Conservation (phyloP, 805 yeast species). For the Sugiyamaella valdiviana region DNA sequence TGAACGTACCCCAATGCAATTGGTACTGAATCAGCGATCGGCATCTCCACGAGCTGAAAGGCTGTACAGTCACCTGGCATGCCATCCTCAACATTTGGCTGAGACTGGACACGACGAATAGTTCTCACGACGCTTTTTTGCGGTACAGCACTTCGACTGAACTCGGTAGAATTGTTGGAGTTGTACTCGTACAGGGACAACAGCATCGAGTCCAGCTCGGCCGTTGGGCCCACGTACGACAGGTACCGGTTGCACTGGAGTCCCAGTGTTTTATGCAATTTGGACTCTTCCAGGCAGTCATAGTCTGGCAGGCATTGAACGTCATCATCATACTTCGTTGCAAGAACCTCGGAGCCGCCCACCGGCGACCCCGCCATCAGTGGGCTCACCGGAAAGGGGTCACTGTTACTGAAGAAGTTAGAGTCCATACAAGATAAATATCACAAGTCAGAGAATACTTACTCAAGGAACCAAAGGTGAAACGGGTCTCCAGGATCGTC, state of each 20-base stretch:
- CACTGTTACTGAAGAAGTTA: neutral
- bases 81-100: neutral
- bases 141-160: neutral
- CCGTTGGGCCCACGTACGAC: slow-evolving; percentile 25
- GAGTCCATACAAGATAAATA: neutral
- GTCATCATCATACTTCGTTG: neutral
- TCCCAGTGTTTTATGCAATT: slow-evolving; percentile 25
- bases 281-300: slow-evolving; percentile 23
- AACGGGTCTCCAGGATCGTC: neutral
- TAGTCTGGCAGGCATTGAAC: slow-evolving; percentile 24
- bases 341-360: neutral
- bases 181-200: slow-evolving; percentile 24
- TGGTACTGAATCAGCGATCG: slow-evolving; percentile 14
- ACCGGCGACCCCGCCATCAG: neutral
- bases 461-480: neutral
- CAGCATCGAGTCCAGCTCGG: slow-evolving; percentile 24
- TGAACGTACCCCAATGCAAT: slow-evolving; percentile 21
- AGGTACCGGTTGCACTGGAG: slow-evolving; percentile 24
- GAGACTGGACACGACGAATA: slow-evolving; percentile 8
- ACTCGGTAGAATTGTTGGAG: slow-evolving; percentile 16
- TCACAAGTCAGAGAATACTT: neutral
- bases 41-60: slow-evolving; percentile 23
- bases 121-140: slow-evolving; percentile 3
- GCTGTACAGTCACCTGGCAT: slow-evolving; percentile 14
- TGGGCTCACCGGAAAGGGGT: slow-evolving; percentile 4